Evolutionary conservation across 1,284 basidiomycete species (phyloP).

Genomic region (Laetiporus sulphureus): DNA sequence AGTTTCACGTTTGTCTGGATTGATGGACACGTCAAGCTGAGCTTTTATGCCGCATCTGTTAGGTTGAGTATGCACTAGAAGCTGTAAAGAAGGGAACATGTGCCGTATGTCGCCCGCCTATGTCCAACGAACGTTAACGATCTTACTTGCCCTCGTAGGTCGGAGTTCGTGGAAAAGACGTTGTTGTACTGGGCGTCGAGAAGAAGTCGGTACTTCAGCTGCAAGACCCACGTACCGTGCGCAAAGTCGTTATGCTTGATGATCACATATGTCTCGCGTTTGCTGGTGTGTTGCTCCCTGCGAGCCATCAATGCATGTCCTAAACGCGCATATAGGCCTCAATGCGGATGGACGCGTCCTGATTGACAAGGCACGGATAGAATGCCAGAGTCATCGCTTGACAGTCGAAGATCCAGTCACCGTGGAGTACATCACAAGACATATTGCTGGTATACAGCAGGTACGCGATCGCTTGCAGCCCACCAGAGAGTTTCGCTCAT

Average conservation of each 20-base stretch:
- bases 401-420: conserved; percentile 98
- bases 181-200: conserved; percentile 96
- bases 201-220: conserved; percentile 98
- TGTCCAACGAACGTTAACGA: background rate
- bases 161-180: conserved; percentile 91
- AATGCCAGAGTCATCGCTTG: conserved; percentile 96
- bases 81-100: conserved; percentile 97
- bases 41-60: conserved; percentile 18
- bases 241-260: conserved; percentile 98
- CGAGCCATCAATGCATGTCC: conserved; percentile 8
- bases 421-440: conserved; percentile 97
- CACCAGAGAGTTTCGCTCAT: background rate
- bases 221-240: conserved; percentile 95
- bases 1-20: conserved; percentile 17
- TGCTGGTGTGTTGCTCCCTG: conserved; percentile 60
- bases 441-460: conserved; percentile 97
- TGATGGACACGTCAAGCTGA: conserved; percentile 5
- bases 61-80: conserved; percentile 98
- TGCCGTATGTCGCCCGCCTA: conserved; percentile 55
- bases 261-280: conserved; percentile 98
- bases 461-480: conserved; percentile 33
- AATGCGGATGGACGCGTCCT: conserved; percentile 97
- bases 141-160: conserved; percentile 47
- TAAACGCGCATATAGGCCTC: conserved; percentile 54
- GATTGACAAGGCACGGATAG: conserved; percentile 96